These are phyloP conservation scores for Thalassiosira hispida DNA, from an alignment of 352 stramenopile species.

Conservation along the genomic window DNA sequence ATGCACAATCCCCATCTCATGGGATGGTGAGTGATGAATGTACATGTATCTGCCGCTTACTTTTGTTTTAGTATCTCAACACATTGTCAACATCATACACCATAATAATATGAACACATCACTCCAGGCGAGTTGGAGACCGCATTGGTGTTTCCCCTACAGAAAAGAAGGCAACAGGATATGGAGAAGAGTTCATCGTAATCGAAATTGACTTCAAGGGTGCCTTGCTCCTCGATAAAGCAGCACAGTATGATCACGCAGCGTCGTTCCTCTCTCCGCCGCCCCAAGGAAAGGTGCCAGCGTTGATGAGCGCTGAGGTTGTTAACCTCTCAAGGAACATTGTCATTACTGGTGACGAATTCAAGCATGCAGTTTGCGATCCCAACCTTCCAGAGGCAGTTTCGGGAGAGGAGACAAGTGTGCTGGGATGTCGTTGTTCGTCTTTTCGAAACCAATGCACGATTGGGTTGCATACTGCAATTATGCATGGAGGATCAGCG, in stretches of 20 bases:
- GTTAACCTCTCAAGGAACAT: constrained; percentile 72
- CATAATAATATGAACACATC: neutral
- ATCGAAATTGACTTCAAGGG: constrained; percentile 38
- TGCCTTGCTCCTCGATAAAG: constrained; percentile 19
- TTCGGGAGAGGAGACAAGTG: constrained; percentile 51
- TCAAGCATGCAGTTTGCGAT: constrained; percentile 63
- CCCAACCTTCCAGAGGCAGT: constrained; percentile 53
- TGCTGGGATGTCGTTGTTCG: constrained; percentile 57
- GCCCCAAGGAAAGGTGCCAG: constrained; percentile 8
- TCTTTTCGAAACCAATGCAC: constrained; percentile 57
- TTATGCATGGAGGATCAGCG: constrained; percentile 40
- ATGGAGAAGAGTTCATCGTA: constrained; percentile 49
- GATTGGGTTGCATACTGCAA: constrained; percentile 63
- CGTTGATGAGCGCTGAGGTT: constrained; percentile 66
- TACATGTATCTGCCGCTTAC: no score
- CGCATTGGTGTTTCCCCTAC: constrained; percentile 55
- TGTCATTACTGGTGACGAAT: constrained; percentile 72
- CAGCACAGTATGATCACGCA: constrained; percentile 43
- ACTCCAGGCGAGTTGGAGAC: constrained; percentile 46
- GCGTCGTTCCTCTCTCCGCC: constrained; percentile 42
- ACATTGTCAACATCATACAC: no score
- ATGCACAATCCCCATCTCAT: constrained; percentile 66
- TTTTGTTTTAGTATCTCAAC: constrained; percentile 2
- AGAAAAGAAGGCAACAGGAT: constrained; percentile 36
- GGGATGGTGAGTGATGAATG: constrained; percentile 58